Evolutionary conservation across 179 eudicot genomes (phyloP).

Genomic region (Silene coronaria): DNA sequence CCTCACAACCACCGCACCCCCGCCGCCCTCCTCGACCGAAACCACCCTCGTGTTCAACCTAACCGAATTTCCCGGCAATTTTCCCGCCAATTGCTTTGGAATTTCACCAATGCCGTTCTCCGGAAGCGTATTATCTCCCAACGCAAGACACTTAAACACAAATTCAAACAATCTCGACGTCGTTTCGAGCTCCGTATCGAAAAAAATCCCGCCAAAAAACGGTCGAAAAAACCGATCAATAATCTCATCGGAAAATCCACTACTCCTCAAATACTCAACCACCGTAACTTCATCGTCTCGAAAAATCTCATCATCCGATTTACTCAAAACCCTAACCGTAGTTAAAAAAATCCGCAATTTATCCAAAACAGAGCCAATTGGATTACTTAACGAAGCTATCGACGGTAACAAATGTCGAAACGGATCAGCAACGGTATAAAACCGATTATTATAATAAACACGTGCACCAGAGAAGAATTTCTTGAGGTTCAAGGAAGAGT

Average conservation of each 20-base stretch:
- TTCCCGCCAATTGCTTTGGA: slow-evolving; percentile 69
- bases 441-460: slow-evolving; percentile 47
- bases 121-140: slow-evolving; percentile 78
- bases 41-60: slow-evolving; percentile 48
- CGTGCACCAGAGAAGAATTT: slow-evolving; percentile 84
- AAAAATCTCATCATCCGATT: slow-evolving; percentile 50
- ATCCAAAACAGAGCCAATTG: slow-evolving; percentile 63
- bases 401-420: slow-evolving; percentile 62
- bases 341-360: slow-evolving; percentile 55
- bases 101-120: slow-evolving; percentile 78
- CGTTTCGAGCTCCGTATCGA: slow-evolving; percentile 74
- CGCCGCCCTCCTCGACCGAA: slow-evolving; percentile 30
- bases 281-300: slow-evolving; percentile 40
- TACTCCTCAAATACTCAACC: slow-evolving; percentile 39
- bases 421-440: slow-evolving; percentile 83
- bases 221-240: slow-evolving; percentile 78
- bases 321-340: slow-evolving; percentile 44
- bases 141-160: slow-evolving; percentile 76
- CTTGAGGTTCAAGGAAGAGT: slow-evolving; percentile 47
- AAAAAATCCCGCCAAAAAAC: slow-evolving; percentile 89
- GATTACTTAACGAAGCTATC: slow-evolving; percentile 42
- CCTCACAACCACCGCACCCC: slow-evolving; percentile 22
- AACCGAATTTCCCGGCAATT: slow-evolving; percentile 50
- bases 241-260: slow-evolving; percentile 57
- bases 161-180: slow-evolving; percentile 80